A percentile compares a stretch with the other conserved stretches of the same genome.
These are phyloP conservation scores for Chlamydomonas schloesseri DNA, from an alignment of 139 green algal species.

Conservation along the genomic window DNA sequence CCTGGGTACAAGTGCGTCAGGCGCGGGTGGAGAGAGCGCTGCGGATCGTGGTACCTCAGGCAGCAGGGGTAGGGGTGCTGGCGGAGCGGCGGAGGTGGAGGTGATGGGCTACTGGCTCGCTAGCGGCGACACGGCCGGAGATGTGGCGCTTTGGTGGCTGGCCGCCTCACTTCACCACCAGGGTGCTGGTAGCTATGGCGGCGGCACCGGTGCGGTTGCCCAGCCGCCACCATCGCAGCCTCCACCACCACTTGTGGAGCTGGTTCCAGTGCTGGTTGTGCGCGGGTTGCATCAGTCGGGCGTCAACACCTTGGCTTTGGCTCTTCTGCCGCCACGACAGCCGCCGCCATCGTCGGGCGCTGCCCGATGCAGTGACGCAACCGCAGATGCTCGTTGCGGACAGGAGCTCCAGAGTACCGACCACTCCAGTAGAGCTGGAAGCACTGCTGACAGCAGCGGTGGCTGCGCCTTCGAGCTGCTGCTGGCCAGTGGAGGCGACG, in stretches of 20 bases:
- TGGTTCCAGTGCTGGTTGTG: constrained; percentile 5
- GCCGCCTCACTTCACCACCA: background rate
- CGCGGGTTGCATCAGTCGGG: constrained; percentile 31
- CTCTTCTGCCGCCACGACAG: background rate
- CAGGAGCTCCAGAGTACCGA: no score
- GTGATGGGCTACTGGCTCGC: constrained; percentile 35
- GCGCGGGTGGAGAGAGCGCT: no score
- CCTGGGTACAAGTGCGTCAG: no score
- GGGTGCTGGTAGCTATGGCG: background rate
- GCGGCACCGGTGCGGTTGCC: background rate
- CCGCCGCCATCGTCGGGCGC: background rate
- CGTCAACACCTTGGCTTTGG: constrained; percentile 16
- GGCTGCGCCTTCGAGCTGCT: background rate
- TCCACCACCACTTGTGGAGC: background rate
- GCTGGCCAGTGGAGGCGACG: constrained; percentile 34
- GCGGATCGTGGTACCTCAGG: no score
- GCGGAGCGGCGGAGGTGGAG: no score
- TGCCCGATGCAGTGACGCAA: no score
- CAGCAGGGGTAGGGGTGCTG: no score
- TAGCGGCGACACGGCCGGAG: constrained; percentile 26
- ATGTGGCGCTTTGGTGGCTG: constrained; percentile 31
- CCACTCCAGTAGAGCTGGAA: no score
- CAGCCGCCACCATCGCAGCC: no score
- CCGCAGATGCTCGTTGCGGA: no score
- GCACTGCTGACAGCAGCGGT: background rate